These are phyloP conservation scores for Allium fistulosum DNA, from an alignment of 106 monocot genomes.

Conservation along the genomic window DNA sequence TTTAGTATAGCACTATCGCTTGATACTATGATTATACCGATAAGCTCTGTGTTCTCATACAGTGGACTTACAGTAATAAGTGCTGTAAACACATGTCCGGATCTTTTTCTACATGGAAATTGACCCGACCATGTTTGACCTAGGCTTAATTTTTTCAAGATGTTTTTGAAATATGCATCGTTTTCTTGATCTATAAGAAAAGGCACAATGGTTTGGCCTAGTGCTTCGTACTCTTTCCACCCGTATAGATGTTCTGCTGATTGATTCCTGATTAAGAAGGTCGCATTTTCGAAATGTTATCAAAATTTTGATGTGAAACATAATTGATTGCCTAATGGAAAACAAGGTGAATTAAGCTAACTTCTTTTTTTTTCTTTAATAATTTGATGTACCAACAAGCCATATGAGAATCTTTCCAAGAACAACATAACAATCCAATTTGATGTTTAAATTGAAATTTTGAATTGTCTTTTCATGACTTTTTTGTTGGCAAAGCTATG, in stretches of 20 bases:
- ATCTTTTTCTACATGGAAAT: constrained; percentile 23
- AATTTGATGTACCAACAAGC: too few relatives aligned
- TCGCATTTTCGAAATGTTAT: not conserved
- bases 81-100: constrained; percentile 26
- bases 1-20: constrained; percentile 21
- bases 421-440: too few relatives aligned
- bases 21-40: constrained; percentile 34
- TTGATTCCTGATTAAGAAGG: constrained; percentile 28
- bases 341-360: too few relatives aligned
- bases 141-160: constrained; percentile 9
- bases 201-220: constrained; percentile 19
- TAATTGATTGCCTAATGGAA: too few relatives aligned
- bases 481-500: too few relatives aligned
- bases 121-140: constrained; percentile 26
- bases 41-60: constrained; percentile 22
- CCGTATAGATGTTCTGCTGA: constrained; percentile 36
- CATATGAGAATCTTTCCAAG: too few relatives aligned
- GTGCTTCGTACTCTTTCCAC: constrained; percentile 33
- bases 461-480: too few relatives aligned
- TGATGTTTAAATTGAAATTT: too few relatives aligned
- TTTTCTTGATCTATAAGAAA: constrained; percentile 18
- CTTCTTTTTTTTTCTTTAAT: too few relatives aligned
- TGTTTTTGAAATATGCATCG: constrained; percentile 1
- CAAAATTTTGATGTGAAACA: too few relatives aligned
- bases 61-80: constrained; percentile 24